phyloP scores from a whole-genome alignment of 805 yeast genomes.

The Hanseniaspora mollemarum region DNA sequence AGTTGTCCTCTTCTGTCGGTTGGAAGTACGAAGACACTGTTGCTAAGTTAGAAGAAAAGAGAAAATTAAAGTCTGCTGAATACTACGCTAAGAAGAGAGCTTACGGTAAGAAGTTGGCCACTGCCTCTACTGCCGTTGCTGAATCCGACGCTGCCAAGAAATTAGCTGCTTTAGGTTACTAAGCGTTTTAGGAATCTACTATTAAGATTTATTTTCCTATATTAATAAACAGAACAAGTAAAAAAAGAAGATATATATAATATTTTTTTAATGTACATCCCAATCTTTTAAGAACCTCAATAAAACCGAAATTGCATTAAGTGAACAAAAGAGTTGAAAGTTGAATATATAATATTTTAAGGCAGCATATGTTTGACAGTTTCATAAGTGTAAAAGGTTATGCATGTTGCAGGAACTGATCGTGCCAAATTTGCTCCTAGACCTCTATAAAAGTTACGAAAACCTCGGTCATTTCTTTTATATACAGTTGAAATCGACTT shows the following conservation, averaged over 20 bases:
- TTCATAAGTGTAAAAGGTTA: conserved; percentile 82
- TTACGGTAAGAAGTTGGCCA: conserved; percentile 78
- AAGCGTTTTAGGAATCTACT: conserved; percentile 31
- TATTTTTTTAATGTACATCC: background rate
- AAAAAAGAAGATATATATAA: background rate
- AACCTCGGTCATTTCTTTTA: conserved; percentile 45
- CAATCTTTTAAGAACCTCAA: conserved; percentile 16
- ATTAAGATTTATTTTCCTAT: background rate
- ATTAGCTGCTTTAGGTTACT: conserved; percentile 96
- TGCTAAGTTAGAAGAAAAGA: conserved; percentile 95
- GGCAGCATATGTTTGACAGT: conserved; percentile 31
- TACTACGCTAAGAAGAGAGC: conserved; percentile 98
- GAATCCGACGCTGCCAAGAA: conserved; percentile 83
- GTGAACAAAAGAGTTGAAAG: background rate
- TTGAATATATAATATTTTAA: background rate
- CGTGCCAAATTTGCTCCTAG: conserved; percentile 63
- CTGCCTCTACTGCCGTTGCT: conserved; percentile 80
- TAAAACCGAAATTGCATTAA: background rate
- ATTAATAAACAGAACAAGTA: background rate
- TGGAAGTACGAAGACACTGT: conserved; percentile 99
- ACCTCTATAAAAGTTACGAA: conserved; percentile 72
- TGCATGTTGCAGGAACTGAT: conserved; percentile 86
- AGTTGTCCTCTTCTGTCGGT: conserved; percentile 92
- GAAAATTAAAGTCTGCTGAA: conserved; percentile 97
- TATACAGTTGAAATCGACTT: background rate